Base-by-base conservation (phyloP, 768 basidiomycete genomes). In the Sarcomyxa edulis region DNA sequence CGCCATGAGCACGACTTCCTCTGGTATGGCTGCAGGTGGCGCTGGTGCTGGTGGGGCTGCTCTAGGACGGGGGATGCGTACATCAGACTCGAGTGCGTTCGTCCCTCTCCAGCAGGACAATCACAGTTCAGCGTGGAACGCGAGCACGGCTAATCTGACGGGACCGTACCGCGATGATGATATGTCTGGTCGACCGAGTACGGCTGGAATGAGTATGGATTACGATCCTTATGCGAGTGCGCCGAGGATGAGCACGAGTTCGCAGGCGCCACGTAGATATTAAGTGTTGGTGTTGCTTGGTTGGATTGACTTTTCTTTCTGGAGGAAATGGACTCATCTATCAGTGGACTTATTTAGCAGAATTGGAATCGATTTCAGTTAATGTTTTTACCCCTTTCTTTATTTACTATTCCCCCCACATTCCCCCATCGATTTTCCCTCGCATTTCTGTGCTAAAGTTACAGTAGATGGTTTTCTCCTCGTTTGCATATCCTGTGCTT, bases 61-160 rank as follows among this genome's bases (percentile, higher is more conserved):
- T 36, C 45, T 49, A 26, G 50, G 41, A 43, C 48, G 58, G 19
- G 68, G 56, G 39, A 48, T 54, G 39, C 62, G 78, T 27, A 59
- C 59, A 60, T 79, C 80, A 45, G 76, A 82, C 61, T 77, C 80
- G 50, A 81, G 78, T 45, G 73, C 81, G 24, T 85, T 86, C 51
- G 64, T 82, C 36, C 84, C 84, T n/a, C 56, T 87, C 50, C 74
- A 76, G 47, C 80, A 81, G 53, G 74, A 72, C 39, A 79, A 76
- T 50, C 48, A 64, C 39, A 76, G 71, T 48, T 68, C 65, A 48
- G 66, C 71, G 33, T 81, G 78, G 78, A 76, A 76, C 47, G 64
- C 66, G 32, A 83, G 79, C 53, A 66, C 55, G 14, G 54, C 56
- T 24, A 72, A 66, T 49, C 53, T 81, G 47, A 56, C 61, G 25